Conservation (phyloP, 352 stramenopile species). For the Pythium oligandrum region DNA sequence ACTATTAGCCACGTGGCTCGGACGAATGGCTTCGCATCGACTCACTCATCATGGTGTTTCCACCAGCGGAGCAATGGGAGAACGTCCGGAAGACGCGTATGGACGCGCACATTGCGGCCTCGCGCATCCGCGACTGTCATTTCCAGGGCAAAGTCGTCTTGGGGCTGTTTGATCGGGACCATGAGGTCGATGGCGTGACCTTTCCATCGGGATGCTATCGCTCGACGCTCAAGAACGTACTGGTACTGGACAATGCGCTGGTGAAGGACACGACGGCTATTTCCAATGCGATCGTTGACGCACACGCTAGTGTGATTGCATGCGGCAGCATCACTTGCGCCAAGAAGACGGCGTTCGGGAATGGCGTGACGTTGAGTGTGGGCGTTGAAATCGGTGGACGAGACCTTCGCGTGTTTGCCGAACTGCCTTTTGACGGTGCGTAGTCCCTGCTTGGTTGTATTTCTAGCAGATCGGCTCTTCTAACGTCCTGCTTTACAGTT, state of each 20-base stretch:
- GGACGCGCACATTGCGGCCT: conserved; percentile 19
- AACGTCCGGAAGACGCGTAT: conserved; percentile 38
- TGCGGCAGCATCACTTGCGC: conserved; percentile 57
- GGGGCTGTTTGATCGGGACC: conserved; percentile 32
- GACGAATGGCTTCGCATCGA: no score
- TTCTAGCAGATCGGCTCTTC: not conserved
- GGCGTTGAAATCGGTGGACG: conserved; percentile 80
- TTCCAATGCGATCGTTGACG: conserved; percentile 38
- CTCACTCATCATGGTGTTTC: conserved; percentile 4
- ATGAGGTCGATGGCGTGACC: conserved; percentile 47
- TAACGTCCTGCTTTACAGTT: conserved; percentile 16
- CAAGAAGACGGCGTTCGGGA: conserved; percentile 30
- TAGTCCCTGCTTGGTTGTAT: conserved; percentile 1
- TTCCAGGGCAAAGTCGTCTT: conserved; percentile 70
- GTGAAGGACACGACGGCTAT: conserved; percentile 68
- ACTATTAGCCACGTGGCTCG: not conserved
- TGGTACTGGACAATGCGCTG: conserved; percentile 72
- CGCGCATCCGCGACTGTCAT: conserved; percentile 51
- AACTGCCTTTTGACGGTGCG: conserved; percentile 59
- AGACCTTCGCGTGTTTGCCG: conserved; percentile 60
- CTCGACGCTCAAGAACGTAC: conserved; percentile 47
- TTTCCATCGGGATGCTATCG: conserved; percentile 66
- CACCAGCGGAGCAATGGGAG: conserved; percentile 57
- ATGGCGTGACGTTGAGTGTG: conserved; percentile 61
- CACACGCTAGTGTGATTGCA: conserved; percentile 43